phyloP scores from a whole-genome alignment of 257 asterid genomes.

The Solanum piurae region DNA sequence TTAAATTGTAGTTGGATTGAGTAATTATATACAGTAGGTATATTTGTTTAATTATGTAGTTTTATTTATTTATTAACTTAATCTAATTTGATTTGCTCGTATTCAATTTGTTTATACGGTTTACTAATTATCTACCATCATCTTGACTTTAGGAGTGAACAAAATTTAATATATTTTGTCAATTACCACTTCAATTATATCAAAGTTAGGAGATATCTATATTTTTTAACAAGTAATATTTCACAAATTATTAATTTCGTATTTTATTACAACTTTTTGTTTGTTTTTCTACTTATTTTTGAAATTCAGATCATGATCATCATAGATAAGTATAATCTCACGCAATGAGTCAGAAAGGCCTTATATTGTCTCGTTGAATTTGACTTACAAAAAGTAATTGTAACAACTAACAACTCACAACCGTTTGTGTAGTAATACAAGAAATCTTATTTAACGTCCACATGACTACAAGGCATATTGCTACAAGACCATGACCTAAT shows the following conservation, averaged over 20 bases:
- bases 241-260: too few species aligned
- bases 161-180: too few species aligned
- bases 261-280: too few species aligned
- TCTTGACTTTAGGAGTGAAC: not conserved
- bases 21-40: too few species aligned
- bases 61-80: too few species aligned
- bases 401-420: not conserved
- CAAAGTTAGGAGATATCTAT: not conserved
- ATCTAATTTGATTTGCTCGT: not conserved
- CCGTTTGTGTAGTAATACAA: not conserved
- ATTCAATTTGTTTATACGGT: not conserved
- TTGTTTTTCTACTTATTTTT: not conserved
- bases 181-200: not conserved
- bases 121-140: not conserved
- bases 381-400: not conserved
- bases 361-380: not conserved
- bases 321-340: not conserved
- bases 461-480: not conserved
- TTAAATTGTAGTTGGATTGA: too few species aligned
- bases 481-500: not conserved
- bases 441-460: not conserved
- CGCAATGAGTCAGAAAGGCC: not conserved
- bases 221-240: too few species aligned
- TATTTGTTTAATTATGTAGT: too few species aligned
- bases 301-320: not conserved